phyloP scores from a whole-genome alignment of 169 alveolate species.

The Perkinsus marinus region DNA sequence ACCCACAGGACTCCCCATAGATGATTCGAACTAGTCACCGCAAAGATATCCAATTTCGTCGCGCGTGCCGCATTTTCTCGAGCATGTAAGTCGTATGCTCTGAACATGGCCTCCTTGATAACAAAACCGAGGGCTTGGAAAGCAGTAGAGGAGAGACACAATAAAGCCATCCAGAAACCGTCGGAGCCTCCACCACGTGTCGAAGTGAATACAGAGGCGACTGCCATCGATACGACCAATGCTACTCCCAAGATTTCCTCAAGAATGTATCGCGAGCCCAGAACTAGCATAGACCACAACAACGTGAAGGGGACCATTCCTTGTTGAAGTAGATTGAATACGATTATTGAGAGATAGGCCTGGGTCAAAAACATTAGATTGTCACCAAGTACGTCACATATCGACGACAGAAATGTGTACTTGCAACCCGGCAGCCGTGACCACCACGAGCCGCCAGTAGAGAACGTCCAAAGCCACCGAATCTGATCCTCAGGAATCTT shows the following conservation, averaged over 20 bases:
- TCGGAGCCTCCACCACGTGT: not conserved
- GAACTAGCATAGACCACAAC: not conserved
- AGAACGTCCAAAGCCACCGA: not conserved
- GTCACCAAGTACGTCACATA: not conserved
- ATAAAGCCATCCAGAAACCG: not conserved
- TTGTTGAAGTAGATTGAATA: not conserved
- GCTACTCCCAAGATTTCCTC: not conserved
- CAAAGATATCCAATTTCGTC: not conserved
- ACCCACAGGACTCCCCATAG: not conserved
- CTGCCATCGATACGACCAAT: not conserved
- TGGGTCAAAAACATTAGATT: not conserved
- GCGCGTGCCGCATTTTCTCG: not conserved
- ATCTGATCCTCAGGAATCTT: not conserved
- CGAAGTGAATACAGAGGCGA: not conserved
- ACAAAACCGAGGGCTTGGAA: not conserved
- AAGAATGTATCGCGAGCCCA: not conserved
- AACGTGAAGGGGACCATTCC: not conserved
- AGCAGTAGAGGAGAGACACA: not conserved
- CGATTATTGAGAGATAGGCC: not conserved
- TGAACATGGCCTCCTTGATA: not conserved
- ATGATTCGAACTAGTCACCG: not conserved
- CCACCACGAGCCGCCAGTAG: not conserved
- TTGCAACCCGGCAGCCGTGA: not conserved
- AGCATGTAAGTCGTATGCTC: not conserved
- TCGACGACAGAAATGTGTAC: not conserved